Conservation (phyloP, 768 basidiomycete species). For the Gelatoporia subvermispora region DNA sequence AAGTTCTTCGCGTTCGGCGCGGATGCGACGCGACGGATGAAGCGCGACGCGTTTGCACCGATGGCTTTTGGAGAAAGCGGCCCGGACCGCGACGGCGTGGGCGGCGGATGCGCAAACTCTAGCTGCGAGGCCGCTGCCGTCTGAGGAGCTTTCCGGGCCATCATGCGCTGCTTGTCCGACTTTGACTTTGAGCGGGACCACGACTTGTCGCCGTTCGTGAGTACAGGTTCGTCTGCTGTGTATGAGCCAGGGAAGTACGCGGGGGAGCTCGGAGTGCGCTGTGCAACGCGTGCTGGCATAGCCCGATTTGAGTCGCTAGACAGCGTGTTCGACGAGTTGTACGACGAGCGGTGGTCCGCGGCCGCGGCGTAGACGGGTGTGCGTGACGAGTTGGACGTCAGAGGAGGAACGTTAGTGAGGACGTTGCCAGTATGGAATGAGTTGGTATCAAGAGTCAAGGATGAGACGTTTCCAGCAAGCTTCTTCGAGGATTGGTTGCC, state of each 20-base stretch:
- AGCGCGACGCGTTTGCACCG: slow-evolving; percentile 74
- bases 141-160: slow-evolving; percentile 34
- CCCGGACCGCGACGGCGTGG: slow-evolving; percentile 35
- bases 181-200: slow-evolving; percentile 23
- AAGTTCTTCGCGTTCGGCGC: slow-evolving; percentile 95
- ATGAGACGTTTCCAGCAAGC: slow-evolving; percentile 32
- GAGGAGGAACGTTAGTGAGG: slow-evolving; percentile 10
- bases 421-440: slow-evolving; percentile 35
- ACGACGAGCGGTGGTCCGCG: slow-evolving; percentile 63
- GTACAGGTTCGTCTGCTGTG: slow-evolving; percentile 6
- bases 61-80: slow-evolving; percentile 66
- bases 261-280: slow-evolving; percentile 15
- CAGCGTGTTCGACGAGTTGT: slow-evolving; percentile 72
- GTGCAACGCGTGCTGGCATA: slow-evolving; percentile 18
- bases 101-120: slow-evolving; percentile 35
- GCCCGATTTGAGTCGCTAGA: slow-evolving; percentile 64
- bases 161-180: slow-evolving; percentile 25
- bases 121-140: slow-evolving; percentile 47
- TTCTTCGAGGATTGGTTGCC: slow-evolving; percentile 62
- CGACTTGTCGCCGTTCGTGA: slow-evolving; percentile 11
- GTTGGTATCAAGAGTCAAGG: slow-evolving; percentile 52
- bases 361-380: slow-evolving; percentile 52
- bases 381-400: slow-evolving; percentile 38
- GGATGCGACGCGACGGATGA: slow-evolving; percentile 92
- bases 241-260: slow-evolving; percentile 17